Evolutionary conservation across 1,284 basidiomycete species (phyloP).

Genomic region (Thecaphora thlaspeos): DNA sequence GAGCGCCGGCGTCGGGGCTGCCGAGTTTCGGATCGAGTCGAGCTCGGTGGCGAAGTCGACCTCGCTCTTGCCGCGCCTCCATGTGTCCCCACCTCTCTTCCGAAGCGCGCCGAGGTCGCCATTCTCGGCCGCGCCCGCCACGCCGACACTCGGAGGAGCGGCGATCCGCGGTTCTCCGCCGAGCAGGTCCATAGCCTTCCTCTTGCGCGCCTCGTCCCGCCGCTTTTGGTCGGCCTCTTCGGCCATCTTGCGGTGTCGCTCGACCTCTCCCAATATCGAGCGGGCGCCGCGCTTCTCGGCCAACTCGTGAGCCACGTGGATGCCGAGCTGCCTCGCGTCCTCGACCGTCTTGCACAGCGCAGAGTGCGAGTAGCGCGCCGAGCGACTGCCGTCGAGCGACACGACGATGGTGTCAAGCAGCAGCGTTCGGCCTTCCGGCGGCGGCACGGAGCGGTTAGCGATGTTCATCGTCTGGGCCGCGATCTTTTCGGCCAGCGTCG

Average conservation of each 20-base stretch:
- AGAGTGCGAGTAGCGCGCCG: constrained; percentile 31
- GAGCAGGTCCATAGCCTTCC: constrained; percentile 22
- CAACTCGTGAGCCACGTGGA: constrained; percentile 45
- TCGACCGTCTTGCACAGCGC: constrained; percentile 28
- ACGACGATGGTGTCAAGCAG: constrained; percentile 53
- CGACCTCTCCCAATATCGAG: constrained; percentile 54
- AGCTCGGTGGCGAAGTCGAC: constrained; percentile 20
- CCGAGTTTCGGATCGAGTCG: constrained; percentile 7
- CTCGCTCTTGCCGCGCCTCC: constrained; percentile 31
- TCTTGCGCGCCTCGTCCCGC: constrained; percentile 32
- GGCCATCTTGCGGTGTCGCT: constrained; percentile 52
- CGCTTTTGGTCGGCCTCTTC: constrained; percentile 48
- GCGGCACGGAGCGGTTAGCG: constrained; percentile 34
- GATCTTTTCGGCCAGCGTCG: constrained; percentile 31
- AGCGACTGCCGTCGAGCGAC: constrained; percentile 50
- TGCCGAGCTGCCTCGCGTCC: constrained; percentile 46
- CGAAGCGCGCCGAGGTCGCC: constrained; percentile 26
- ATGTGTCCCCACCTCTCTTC: constrained; percentile 13
- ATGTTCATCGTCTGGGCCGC: constrained; percentile 29
- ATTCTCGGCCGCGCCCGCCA: constrained; percentile 17
- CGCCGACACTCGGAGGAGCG: constrained; percentile 6
- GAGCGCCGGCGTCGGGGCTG: constrained; percentile 3
- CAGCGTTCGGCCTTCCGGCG: constrained; percentile 28
- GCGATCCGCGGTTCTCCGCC: constrained; percentile 17
- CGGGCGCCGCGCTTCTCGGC: constrained; percentile 43